Percentiles rank a stretch among this genome's conserved stretches.
phyloP scores from a whole-genome alignment of 1,284 basidiomycete species.

The Sporisorium sorghi region DNA sequence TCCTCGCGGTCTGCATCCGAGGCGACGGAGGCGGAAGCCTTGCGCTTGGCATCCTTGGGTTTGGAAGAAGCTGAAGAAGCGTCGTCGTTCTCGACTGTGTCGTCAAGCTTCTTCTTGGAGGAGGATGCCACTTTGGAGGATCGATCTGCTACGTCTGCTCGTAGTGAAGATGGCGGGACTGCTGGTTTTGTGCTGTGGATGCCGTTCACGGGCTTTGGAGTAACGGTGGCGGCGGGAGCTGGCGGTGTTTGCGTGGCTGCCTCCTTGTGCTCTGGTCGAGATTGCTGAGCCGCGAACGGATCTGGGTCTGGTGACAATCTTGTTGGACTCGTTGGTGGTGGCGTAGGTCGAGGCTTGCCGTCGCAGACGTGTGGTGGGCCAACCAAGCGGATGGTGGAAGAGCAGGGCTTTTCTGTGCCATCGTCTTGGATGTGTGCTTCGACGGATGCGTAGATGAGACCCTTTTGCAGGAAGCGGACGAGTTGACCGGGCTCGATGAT shows the following conservation, averaged over 20 bases:
- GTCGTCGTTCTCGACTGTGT: constrained; percentile 30
- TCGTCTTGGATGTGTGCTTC: constrained; percentile 62
- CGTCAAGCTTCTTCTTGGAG: constrained; percentile 58
- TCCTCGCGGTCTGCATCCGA: constrained; percentile 49
- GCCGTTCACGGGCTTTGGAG: constrained; percentile 31
- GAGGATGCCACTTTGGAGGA: constrained; percentile 49
- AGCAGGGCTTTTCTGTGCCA: constrained; percentile 62
- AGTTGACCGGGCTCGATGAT: constrained; percentile 66
- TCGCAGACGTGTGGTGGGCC: constrained; percentile 66
- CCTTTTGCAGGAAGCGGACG: constrained; percentile 63
- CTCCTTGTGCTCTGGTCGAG: constrained; percentile 36
- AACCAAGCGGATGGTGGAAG: constrained; percentile 55
- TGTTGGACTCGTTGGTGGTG: constrained; percentile 32
- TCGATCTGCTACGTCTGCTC: constrained; percentile 26
- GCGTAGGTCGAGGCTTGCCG: constrained; percentile 48
- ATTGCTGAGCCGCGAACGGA: constrained; percentile 31
- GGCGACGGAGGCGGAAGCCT: constrained; percentile 41
- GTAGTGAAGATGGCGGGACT: constrained; percentile 9
- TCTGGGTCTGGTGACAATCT: constrained; percentile 53
- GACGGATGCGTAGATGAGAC: constrained; percentile 64
- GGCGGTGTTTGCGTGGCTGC: constrained; percentile 42
- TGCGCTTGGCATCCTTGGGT: constrained; percentile 50
- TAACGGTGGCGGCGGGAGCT: constrained; percentile 2
- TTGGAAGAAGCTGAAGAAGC: constrained; percentile 19
- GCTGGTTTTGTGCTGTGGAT: constrained; percentile 22